These are phyloP conservation scores for Emiliania huxleyi DNA, from an alignment of 78 protist genomes.

Conservation along the genomic window DNA sequence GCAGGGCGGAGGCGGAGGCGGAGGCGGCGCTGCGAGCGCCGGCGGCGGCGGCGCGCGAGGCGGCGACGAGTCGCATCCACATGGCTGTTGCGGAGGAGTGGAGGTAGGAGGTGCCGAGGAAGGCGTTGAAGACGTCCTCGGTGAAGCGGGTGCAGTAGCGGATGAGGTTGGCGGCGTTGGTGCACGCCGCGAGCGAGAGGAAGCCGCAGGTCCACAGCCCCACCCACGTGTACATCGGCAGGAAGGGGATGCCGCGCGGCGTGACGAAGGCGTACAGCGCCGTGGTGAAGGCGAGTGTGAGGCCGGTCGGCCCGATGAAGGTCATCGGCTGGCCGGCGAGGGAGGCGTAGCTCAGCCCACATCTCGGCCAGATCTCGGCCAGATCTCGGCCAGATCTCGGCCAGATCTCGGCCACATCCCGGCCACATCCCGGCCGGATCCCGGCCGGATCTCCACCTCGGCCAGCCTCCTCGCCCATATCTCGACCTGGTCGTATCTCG, in stretches of 20 bases:
- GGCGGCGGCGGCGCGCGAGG: neutral
- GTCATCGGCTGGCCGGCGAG: neutral
- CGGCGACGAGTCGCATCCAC: neutral
- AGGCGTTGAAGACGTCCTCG: neutral
- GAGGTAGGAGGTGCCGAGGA: neutral
- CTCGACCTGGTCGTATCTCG: no score
- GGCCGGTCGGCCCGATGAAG: neutral
- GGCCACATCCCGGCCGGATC: no score
- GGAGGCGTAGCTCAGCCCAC: no score
- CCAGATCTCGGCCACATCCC: no score
- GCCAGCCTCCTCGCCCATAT: no score
- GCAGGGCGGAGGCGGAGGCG: no score
- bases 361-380: no score
- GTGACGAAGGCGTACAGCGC: neutral
- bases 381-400: no score
- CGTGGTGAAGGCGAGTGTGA: neutral
- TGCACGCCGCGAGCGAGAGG: neutral
- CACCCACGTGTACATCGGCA: neutral
- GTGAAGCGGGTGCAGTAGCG: no score
- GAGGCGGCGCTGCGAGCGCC: no score
- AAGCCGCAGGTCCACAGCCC: neutral
- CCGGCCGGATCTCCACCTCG: no score
- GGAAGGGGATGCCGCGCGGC: neutral
- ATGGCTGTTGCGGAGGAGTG: neutral
- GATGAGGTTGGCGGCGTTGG: no score